Base-by-base conservation (phyloP, 257 asterid genomes). In the Cinchona pubescens region DNA sequence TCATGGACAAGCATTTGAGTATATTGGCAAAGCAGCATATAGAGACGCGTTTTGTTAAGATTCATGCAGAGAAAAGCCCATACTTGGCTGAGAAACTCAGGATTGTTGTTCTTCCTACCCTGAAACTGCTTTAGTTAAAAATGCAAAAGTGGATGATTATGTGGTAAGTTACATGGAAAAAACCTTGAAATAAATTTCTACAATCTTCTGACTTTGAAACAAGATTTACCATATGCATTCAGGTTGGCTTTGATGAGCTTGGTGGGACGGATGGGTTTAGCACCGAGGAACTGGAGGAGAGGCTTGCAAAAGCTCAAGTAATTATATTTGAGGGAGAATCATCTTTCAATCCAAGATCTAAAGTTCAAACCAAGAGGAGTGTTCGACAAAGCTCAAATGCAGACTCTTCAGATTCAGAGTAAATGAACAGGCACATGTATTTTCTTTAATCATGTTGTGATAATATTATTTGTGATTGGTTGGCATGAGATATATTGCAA, bases 241-340 rank as follows among this genome's bases (percentile, higher is more conserved):
- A 91, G 98, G 98, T 95, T 82, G 99, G 99, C 14, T 95, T 95
- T 67, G 97, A 95, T 79, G 96, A 95, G 86, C 96, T 95, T 63
- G 98, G 99, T 18, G 97, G 96, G 68, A 91, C 51, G 14, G 99
- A 95, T 75, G 96, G 87, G 19, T 95, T 95, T 87, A 90, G 90
- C 85, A 95, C 98, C 0, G 98, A 93, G 82, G 96, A 90, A 76
- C 87, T 95, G 66, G 98, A 95, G 83, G 98, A 90, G 86, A 90
- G 99, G 80, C 71, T 95, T 69, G 93, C 98, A 51, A 93, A 88
- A 83, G 88, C 96, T 38, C 82, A 84, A 75, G 98, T 93, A 59
- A 85, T 95, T 64, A 0, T 76, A 37, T 84, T 69, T 42, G 98
- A 95, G 75, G 97, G 94, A n/a, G 99, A 93, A 76, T 87, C 96